phyloP scores from a whole-genome alignment of 345 rosid species.

The Salix brachista region DNA sequence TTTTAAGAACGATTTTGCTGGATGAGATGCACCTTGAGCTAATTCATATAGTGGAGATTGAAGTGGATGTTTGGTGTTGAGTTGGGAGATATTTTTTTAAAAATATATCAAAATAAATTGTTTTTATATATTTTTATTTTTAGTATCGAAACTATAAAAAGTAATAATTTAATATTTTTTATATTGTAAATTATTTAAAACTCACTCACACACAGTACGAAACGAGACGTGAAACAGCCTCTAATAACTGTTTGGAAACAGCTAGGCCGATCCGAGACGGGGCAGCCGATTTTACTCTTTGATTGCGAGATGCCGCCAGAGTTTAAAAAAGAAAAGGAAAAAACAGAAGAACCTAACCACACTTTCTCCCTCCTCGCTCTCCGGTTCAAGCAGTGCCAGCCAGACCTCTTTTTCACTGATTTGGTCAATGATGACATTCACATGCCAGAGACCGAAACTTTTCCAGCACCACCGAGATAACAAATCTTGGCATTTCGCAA shows the following conservation, averaged over 20 bases:
- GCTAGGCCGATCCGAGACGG: background rate
- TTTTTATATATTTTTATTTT: too few species aligned
- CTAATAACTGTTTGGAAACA: slow-evolving; percentile 5
- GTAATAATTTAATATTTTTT: too few species aligned
- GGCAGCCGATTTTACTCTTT: background rate
- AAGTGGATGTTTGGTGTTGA: too few species aligned
- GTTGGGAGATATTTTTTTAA: too few species aligned
- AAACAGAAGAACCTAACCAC: background rate
- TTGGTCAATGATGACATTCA: background rate
- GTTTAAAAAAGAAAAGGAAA: background rate
- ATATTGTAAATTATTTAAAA: too few species aligned
- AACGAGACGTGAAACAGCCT: too few species aligned
- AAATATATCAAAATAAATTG: too few species aligned
- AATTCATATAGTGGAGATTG: background rate
- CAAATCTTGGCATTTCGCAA: too few species aligned
- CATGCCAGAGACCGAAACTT: background rate
- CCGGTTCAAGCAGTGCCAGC: background rate
- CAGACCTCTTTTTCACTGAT: background rate
- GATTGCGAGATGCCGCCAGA: slow-evolving; percentile 11
- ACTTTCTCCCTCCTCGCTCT: background rate
- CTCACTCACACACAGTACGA: too few species aligned
- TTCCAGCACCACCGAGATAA: background rate
- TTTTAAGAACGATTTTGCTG: too few species aligned
- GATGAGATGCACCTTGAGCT: background rate
- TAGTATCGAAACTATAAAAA: too few species aligned